phyloP scores from a whole-genome alignment of 2,329 filamentous ascomycete species.

The Sarocladium strictum region DNA sequence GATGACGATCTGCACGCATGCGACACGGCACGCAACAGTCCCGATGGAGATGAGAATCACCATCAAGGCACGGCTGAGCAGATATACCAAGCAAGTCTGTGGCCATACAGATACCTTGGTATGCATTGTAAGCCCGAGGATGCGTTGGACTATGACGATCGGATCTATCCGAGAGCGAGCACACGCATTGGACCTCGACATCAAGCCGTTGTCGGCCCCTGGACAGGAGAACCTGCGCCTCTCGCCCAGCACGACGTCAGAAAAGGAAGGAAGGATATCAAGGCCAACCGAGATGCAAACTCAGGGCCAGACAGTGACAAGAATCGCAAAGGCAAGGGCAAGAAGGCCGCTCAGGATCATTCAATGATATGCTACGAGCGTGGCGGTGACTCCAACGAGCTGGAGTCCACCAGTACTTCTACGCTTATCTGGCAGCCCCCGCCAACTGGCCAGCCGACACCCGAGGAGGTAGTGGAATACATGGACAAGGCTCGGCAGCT shows the following conservation, averaged over 20 bases:
- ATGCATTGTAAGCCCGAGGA: conserved; percentile 95
- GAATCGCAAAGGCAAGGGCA: conserved; percentile 69
- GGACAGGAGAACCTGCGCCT: conserved; percentile 83
- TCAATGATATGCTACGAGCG: conserved; percentile 79
- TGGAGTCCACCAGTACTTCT: conserved; percentile 67
- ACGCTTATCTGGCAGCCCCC: conserved; percentile 76
- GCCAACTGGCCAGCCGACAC: conserved; percentile 34
- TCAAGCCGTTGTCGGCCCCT: conserved; percentile 78
- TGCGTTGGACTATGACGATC: conserved; percentile 92
- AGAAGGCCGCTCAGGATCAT: conserved; percentile 91
- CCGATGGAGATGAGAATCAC: conserved; percentile 52
- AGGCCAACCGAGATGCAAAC: conserved; percentile 71
- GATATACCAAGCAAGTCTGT: conserved; percentile 85
- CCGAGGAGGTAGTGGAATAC: conserved; percentile 66
- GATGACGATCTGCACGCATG: conserved; percentile 57
- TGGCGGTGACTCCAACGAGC: conserved; percentile 66
- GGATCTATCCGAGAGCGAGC: conserved; percentile 92
- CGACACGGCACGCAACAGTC: conserved; percentile 58
- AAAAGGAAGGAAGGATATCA: conserved; percentile 72
- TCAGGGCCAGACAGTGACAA: conserved; percentile 80
- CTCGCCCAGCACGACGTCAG: conserved; percentile 83
- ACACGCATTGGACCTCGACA: conserved; percentile 87
- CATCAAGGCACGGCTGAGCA: conserved; percentile 72
- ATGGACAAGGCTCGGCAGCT: conserved; percentile 62
- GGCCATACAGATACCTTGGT: conserved; percentile 93